Conservation (phyloP, 2,329 filamentous ascomycete genomes). For the Fusarium mangiferae region DNA sequence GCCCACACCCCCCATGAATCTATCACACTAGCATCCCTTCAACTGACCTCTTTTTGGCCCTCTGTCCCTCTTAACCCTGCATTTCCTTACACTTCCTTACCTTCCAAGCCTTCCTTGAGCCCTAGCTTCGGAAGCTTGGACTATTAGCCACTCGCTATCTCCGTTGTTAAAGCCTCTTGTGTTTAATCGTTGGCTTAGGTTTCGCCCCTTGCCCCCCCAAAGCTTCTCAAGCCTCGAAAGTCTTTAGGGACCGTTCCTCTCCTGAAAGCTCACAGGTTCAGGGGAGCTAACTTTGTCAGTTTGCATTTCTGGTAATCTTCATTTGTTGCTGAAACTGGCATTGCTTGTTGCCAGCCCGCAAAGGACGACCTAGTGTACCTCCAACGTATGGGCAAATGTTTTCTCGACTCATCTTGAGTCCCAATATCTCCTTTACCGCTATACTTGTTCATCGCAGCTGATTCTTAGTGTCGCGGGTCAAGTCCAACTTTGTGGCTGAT, state of each 20-base stretch:
- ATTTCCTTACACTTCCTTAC: slow-evolving; percentile 23
- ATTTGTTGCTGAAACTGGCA: slow-evolving; percentile 20
- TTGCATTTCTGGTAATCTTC: slow-evolving; percentile 16
- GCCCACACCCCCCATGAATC: slow-evolving; percentile 37
- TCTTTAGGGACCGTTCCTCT: slow-evolving; percentile 24
- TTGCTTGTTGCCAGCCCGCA: slow-evolving; percentile 11
- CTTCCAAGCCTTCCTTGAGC: slow-evolving; percentile 37
- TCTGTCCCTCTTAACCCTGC: slow-evolving; percentile 34
- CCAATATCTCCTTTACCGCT: background rate
- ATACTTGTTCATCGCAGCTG: background rate
- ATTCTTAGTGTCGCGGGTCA: slow-evolving; percentile 14
- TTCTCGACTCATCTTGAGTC: background rate
- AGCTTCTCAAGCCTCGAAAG: slow-evolving; percentile 25
- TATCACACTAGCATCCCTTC: slow-evolving; percentile 33
- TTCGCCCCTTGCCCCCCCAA: slow-evolving; percentile 35
- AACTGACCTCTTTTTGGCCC: slow-evolving; percentile 28
- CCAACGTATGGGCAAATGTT: background rate
- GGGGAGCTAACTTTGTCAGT: slow-evolving; percentile 25
- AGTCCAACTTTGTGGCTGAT: slow-evolving; percentile 24
- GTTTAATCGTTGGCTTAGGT: slow-evolving; percentile 25
- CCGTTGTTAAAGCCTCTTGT: slow-evolving; percentile 33
- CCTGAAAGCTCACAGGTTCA: slow-evolving; percentile 23
- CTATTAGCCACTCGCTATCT: slow-evolving; percentile 38
- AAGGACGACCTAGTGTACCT: background rate
- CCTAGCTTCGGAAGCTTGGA: slow-evolving; percentile 39